Percentiles rank a stretch among this genome's conserved stretches.
Evolutionary conservation across 306 rosid genomes (phyloP).

Genomic region (Prunus armeniaca): DNA sequence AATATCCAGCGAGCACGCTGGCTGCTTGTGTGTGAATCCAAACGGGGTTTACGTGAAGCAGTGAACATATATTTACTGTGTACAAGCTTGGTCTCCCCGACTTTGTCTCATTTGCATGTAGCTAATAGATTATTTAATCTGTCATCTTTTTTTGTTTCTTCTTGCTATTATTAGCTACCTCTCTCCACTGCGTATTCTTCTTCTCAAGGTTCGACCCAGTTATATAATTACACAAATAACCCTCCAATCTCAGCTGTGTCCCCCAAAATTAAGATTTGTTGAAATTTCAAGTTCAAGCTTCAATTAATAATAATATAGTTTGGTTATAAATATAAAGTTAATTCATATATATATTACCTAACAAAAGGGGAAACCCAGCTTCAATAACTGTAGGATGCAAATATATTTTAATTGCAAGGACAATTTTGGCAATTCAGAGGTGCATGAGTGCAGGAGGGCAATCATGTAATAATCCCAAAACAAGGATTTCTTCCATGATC

Average conservation of each 20-base stretch:
- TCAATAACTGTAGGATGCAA: neutral
- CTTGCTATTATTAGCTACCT: neutral
- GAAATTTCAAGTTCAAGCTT: no score
- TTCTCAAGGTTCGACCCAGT: neutral
- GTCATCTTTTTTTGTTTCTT: neutral
- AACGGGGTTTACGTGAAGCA: conserved; percentile 8
- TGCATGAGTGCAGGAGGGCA: neutral
- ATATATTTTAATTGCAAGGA: neutral
- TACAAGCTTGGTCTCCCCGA: neutral
- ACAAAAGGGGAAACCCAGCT: neutral
- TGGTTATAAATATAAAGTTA: neutral
- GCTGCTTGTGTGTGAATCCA: conserved; percentile 15
- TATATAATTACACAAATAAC: neutral
- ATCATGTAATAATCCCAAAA: conserved; percentile 11
- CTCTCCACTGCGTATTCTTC: neutral
- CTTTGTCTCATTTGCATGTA: conserved; percentile 1
- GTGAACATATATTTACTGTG: neutral
- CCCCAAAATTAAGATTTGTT: no score
- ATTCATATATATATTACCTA: neutral
- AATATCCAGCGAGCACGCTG: conserved; percentile 22
- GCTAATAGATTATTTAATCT: neutral
- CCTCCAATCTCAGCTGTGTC: neutral
- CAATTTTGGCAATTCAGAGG: neutral
- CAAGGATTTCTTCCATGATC: conserved; percentile 15
- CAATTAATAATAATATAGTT: no score